Conservation (phyloP, 306 rosid genomes). For the Corylus avellana region DNA sequence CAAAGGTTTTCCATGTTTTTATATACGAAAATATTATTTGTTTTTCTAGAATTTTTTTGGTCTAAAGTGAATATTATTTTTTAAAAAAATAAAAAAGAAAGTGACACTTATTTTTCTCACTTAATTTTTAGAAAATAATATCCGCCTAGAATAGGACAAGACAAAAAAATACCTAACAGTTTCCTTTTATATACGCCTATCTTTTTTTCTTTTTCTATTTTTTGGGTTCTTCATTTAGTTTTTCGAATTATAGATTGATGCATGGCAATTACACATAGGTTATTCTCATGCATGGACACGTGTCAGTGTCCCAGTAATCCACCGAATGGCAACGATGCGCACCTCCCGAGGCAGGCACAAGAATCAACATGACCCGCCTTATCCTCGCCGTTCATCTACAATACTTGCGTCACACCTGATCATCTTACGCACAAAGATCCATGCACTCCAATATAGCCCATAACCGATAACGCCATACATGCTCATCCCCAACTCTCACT, state of each 20-base stretch:
- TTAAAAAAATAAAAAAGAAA: too few species aligned
- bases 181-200: too few species aligned
- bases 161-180: too few species aligned
- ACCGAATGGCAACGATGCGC: neutral
- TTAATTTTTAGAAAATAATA: too few species aligned
- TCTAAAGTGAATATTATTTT: too few species aligned
- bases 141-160: too few species aligned
- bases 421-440: conserved; percentile 32
- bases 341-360: conserved; percentile 49
- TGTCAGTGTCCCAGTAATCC: neutral
- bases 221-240: too few species aligned
- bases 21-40: too few species aligned
- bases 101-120: too few species aligned
- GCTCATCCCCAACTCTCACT: conserved; percentile 16
- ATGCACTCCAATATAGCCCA: conserved; percentile 24
- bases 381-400: conserved; percentile 2
- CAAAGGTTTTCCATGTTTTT: too few species aligned
- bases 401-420: conserved; percentile 13
- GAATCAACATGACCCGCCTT: conserved; percentile 18
- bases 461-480: conserved; percentile 9
- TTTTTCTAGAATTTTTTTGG: too few species aligned
- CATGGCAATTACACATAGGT: neutral
- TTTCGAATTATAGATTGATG: neutral
- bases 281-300: neutral
- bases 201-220: too few species aligned